These are phyloP conservation scores for Euphorbia schlechtendalii DNA, from an alignment of 441 rosid genomes.

Conservation along the genomic window DNA sequence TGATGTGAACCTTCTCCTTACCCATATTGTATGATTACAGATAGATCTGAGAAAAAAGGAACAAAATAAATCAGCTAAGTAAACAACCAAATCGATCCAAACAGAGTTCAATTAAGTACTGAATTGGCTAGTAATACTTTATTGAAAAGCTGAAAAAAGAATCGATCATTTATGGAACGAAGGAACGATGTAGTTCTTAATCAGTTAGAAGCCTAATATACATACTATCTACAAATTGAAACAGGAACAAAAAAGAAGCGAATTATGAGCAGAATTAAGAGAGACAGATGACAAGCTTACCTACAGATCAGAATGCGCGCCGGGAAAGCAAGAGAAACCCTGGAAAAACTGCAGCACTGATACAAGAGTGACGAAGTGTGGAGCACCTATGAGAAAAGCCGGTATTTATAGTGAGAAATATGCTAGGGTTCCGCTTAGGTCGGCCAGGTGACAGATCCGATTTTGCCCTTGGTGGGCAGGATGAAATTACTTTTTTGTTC, in stretches of 20 bases:
- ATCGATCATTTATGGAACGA: background rate
- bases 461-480: background rate
- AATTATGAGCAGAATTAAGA: background rate
- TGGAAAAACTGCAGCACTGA: background rate
- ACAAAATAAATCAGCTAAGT: background rate
- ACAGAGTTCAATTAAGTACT: background rate
- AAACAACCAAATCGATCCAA: background rate
- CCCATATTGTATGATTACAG: background rate
- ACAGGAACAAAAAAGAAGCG: background rate
- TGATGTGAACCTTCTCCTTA: conserved; percentile 15
- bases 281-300: background rate
- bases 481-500: background rate
- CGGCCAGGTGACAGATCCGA: background rate
- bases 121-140: background rate
- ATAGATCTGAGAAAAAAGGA: background rate
- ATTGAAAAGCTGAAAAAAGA: background rate
- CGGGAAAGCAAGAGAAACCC: background rate
- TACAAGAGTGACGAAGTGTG: too few species aligned
- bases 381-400: too few species aligned
- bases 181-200: background rate
- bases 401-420: background rate
- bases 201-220: background rate
- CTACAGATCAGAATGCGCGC: background rate
- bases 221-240: background rate
- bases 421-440: background rate